Evolutionary conservation across 1,139 yeast species (phyloP), one percentile per base, ranked within the genome.

Genomic region (Hyphopichia fennica): DNA sequence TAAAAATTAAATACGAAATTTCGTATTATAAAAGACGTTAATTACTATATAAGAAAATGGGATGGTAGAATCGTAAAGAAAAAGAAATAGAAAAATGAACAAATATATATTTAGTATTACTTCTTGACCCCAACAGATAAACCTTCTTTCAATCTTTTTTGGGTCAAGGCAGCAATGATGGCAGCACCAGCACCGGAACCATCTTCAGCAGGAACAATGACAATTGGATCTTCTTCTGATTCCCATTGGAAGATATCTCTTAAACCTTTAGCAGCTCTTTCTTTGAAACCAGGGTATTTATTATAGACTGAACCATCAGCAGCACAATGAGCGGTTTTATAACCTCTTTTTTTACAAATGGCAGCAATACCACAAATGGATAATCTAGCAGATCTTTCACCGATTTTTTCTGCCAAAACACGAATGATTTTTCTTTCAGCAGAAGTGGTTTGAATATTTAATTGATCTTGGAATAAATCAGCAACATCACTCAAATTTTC

Each of bases 151-250:
- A 87, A 71, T 72, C 98, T 84, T 65, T 81, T 72, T 65, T 84
- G 81, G 43, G 98, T 87, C 67, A 91, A 79, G 44, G 98, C 97
- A 42, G 98, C 97, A 68, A 91, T 91, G 54, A 93, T 79, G 40
- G 98, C 99, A 42, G 98, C 98, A 59, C 98, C 98, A 35, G 87
- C 98, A 69, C 98, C 99, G 42, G 95, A 84, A 54, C 99, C 99
- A 71, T 93, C 99, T 69, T 91, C 97, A 50, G 99, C 98, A 43
- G 91, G 86, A 34, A 87, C 87, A 56, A 91, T 79, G 50, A 74
- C 67, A 59, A 93, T 81, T 50, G 97, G 97, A 61, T 87, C 87
- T 50, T 83, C 81, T 49, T 69, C 60, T 38, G 62, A 59, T 34
- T 76, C 73, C 96, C 97, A 91, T 52, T 77, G 93, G 63, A 90